These are phyloP conservation scores for Auriscalpium orientale DNA, from an alignment of 768 basidiomycete genomes.

Conservation along the genomic window DNA sequence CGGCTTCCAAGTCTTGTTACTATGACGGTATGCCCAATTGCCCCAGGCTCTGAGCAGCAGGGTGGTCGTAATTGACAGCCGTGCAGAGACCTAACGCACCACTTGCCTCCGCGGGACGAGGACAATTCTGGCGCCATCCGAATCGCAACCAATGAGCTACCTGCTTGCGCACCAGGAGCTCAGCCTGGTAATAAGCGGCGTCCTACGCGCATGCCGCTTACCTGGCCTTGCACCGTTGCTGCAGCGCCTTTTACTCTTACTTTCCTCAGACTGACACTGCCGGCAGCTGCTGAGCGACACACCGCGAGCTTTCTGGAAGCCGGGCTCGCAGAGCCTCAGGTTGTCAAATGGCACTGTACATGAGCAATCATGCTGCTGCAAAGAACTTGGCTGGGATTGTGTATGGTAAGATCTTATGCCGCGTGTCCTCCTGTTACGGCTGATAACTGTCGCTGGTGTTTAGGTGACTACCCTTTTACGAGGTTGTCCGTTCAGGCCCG, in stretches of 20 bases:
- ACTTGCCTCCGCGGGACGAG: constrained; percentile 48
- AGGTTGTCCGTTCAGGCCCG: constrained; percentile 36
- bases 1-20: constrained; percentile 57
- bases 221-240: constrained; percentile 25
- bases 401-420: constrained; percentile 31
- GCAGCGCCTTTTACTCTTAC: background rate
- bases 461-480: constrained; percentile 60
- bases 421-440: background rate
- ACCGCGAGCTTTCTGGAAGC: constrained; percentile 34
- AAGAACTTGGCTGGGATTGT: constrained; percentile 57
- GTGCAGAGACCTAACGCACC: constrained; percentile 70
- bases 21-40: too few species aligned
- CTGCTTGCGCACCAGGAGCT: constrained; percentile 40
- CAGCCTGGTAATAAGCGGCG: constrained; percentile 25
- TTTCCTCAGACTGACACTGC: background rate
- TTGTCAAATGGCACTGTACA: constrained; percentile 62
- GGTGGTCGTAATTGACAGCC: background rate
- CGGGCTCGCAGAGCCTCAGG: constrained; percentile 55
- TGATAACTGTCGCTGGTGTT: background rate
- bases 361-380: constrained; percentile 43
- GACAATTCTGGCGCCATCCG: constrained; percentile 66
- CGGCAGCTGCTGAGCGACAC: constrained; percentile 6
- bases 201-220: constrained; percentile 44
- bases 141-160: constrained; percentile 51
- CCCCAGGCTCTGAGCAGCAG: background rate